phyloP scores from a whole-genome alignment of 306 rosid genomes.

The Acmispon strigosus region DNA sequence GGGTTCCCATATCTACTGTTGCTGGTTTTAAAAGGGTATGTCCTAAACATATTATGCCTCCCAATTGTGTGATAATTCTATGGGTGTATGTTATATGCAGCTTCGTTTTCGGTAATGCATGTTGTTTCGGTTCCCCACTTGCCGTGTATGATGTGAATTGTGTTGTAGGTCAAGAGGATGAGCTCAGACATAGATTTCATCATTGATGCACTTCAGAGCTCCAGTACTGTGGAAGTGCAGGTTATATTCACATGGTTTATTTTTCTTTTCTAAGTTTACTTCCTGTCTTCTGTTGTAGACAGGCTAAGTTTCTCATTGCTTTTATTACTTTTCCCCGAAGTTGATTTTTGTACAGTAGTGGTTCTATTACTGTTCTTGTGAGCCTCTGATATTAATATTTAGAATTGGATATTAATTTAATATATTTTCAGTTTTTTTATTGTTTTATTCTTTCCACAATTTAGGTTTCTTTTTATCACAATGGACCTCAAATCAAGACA shows the following conservation, averaged over 20 bases:
- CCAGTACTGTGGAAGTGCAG: conserved; percentile 76
- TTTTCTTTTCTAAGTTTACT: neutral
- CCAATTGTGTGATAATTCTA: neutral
- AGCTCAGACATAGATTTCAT: conserved; percentile 67
- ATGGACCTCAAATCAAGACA: neutral
- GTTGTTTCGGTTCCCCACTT: conserved; percentile 9
- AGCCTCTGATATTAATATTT: neutral
- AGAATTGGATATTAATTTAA: neutral
- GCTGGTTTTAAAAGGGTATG: conserved; percentile 92
- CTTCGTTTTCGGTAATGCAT: neutral
- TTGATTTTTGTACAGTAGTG: neutral
- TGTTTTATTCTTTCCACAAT: neutral
- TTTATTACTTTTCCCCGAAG: neutral
- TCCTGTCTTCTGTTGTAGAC: neutral
- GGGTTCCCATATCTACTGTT: conserved; percentile 67
- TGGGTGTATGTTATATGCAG: neutral
- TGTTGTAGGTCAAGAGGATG: conserved; percentile 62
- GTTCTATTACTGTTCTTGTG: neutral
- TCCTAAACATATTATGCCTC: conserved; percentile 1
- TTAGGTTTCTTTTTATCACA: neutral
- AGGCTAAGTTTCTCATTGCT: neutral
- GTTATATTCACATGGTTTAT: conserved; percentile 34
- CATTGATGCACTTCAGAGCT: conserved; percentile 71
- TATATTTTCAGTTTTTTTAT: neutral
- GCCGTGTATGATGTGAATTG: neutral